Evolutionary conservation across 2,329 filamentous ascomycete species (phyloP), one percentile per base, ranked within the genome.

Genomic region (Metarhizium sp.): DNA sequence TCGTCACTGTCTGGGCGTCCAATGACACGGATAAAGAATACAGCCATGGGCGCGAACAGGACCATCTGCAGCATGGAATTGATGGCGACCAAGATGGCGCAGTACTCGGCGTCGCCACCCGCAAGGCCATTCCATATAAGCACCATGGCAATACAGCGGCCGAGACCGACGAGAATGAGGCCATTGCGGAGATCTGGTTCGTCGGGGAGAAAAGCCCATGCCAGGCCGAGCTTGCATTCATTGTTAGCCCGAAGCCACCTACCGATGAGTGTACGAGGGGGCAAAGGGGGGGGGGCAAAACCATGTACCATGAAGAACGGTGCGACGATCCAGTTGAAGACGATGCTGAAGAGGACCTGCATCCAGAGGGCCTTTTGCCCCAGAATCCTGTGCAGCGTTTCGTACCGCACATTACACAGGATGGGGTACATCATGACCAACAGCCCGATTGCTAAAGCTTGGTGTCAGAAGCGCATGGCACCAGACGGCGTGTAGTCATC

Each of bases 351-450:
- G 0, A 67, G 74, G n/a, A 95, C 81, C 67, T 95, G 90, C 52
- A 82, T 81, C 90, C 88, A 95, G 2, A 95, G 73, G 0, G 75
- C 74, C 2, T 76, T 75, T 2, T 82, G 75, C 2, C 72, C 68
- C 57, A 94, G 79, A 4, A 90, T 73, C 2, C 79, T 72, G 67
- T 90, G 88, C 10, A 95, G 71, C 0, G 81, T 80, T 67, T 95
- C 90, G 69, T 84, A 94, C 45, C 82, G 82, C 6, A 95, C 87
- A 68, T 94, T 94, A 78, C 89, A 95, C 0, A 95, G 75, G 57
- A 95, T 95, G 0, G 90, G 91, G 65, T 94, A 95, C 89, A 95
- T 95, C 90, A 95, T 95, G 46, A 95, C 84, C 1, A 95, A 77
- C 1, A 95, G 73, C 0, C 90, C 90, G 50, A 95, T 74, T 0